Percentiles rank a stretch among this genome's conserved stretches.
These are phyloP conservation scores for Penicillium subrubescens DNA, from an alignment of 495 filamentous ascomycete species.

Conservation along the genomic window DNA sequence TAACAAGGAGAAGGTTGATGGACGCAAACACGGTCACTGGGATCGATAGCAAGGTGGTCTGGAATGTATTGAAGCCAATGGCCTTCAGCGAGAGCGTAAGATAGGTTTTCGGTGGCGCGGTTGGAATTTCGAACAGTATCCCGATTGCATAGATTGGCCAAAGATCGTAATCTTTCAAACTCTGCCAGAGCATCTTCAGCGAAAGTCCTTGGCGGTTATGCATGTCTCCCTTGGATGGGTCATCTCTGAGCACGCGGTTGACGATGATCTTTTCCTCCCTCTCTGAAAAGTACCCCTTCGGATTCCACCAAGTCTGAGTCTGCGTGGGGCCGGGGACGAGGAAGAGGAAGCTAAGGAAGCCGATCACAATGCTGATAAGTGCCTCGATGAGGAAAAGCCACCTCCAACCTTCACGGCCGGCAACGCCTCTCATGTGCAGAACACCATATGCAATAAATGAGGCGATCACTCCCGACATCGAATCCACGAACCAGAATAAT, in stretches of 20 bases:
- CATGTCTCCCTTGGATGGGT: conserved; percentile 65
- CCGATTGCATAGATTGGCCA: conserved; percentile 68
- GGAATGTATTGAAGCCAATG: conserved; percentile 9
- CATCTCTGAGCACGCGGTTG: conserved; percentile 69
- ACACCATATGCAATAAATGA: conserved; percentile 51
- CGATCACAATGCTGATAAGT: conserved; percentile 51
- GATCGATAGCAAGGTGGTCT: conserved; percentile 44
- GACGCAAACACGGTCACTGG: conserved; percentile 51
- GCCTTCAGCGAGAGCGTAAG: conserved; percentile 10
- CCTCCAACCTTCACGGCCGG: conserved; percentile 37
- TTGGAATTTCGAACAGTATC: conserved; percentile 53
- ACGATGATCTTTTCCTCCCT: conserved; percentile 69
- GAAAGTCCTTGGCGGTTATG: conserved; percentile 59
- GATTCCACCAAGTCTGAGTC: conserved; percentile 63
- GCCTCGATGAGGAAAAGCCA: conserved; percentile 59
- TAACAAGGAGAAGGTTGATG: conserved; percentile 45
- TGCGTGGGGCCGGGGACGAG: conserved; percentile 54
- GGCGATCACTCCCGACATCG: conserved; percentile 47
- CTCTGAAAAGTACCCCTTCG: conserved; percentile 68
- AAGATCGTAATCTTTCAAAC: conserved; percentile 63
- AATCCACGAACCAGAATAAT: conserved; percentile 65
- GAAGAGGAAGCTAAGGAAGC: conserved; percentile 52
- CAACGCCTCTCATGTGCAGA: conserved; percentile 43
- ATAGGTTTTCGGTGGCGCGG: conserved; percentile 38
- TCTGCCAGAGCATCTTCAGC: conserved; percentile 52